Evolutionary conservation across 2,329 filamentous ascomycete species (phyloP), one percentile per base, ranked within the genome.

Genomic region (Rhexocercosporidium sp.): DNA sequence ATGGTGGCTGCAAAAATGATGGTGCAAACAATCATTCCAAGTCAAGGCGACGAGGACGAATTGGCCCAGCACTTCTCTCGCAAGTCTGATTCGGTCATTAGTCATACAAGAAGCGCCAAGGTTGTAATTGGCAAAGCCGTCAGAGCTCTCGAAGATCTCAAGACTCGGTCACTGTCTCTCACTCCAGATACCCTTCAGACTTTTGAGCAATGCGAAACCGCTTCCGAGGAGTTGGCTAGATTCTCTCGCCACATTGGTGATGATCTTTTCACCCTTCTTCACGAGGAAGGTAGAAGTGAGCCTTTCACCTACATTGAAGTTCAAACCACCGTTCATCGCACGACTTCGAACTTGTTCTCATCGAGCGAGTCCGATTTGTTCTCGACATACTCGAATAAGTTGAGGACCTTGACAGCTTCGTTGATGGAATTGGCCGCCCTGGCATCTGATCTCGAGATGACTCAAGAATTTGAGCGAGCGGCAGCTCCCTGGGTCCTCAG

Each of bases 401-500:
- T 97, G 44, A 90, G 89, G 59, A 81, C 83, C 29, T 81, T 93
- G 49, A 88, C 86, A 14, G 81, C 82, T 25, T 86, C 89, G 65
- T 84, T 96, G 44, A 83, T 88, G 39, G 91, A 94, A 69, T 85
- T 97, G 65, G 88, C 89, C 6, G 86, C 87, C 14, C 82, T 95
- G 67, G 88, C 91, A 56, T 84, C 85, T 14, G 91, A 94, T 75
- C 82, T 94, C 22, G 88, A 88, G 46, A 88, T 91, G 74, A 91
- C 91, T 0, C 84, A 91, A 68, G 92, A 95, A 78, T 95, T 98
- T 75, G 93, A 97, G 70, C 86, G 88, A 69, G 86, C 84, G 25
- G 84, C 87, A 0, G 87, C 91, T 3, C 96, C 96, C 1, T 99
- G 96, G 96, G 85, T 92, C 62, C 84, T 93, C 37, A 90, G 94